Conservation (phyloP, 1,139 yeast species). For the Casaregolazyma suthepensis region DNA sequence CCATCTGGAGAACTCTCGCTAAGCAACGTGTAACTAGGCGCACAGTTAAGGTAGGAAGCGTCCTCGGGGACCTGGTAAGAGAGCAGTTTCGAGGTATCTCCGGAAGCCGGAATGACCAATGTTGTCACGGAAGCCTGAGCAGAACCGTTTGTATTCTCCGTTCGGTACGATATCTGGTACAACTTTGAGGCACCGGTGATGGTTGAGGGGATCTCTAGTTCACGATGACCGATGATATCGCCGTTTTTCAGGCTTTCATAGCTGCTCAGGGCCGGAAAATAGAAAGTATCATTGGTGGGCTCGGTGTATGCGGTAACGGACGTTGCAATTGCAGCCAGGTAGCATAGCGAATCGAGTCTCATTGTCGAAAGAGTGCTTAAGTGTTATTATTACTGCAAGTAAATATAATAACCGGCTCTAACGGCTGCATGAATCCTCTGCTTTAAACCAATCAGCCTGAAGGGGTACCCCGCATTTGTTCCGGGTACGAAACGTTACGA, state of each 20-base stretch:
- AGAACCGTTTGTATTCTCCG: slow-evolving; percentile 19
- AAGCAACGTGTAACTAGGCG: slow-evolving; percentile 28
- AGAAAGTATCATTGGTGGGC: slow-evolving; percentile 10
- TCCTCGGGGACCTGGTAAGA: slow-evolving; percentile 30
- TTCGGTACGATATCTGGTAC: slow-evolving; percentile 21
- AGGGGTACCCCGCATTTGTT: neutral
- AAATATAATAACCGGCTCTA: neutral
- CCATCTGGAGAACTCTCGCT: slow-evolving; percentile 5
- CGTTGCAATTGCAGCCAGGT: neutral
- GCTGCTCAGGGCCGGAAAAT: slow-evolving; percentile 13
- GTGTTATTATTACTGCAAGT: neutral
- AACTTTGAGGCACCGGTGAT: slow-evolving; percentile 14
- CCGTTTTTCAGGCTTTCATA: slow-evolving; percentile 14
- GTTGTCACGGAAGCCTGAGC: slow-evolving; percentile 25
- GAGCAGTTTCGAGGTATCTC: slow-evolving; percentile 17
- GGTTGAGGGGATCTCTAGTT: slow-evolving; percentile 13
- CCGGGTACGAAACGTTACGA: neutral
- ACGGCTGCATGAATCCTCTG: neutral
- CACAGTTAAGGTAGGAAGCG: slow-evolving; percentile 23
- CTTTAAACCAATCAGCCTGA: neutral
- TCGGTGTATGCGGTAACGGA: neutral
- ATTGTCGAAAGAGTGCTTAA: neutral
- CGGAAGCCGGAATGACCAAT: slow-evolving; percentile 24
- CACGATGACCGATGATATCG: slow-evolving; percentile 17
- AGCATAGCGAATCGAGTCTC: neutral